Percentiles rank a stretch among this genome's conserved stretches.
These are phyloP conservation scores for Hygrocybe punicea DNA, from an alignment of 768 basidiomycete species.

Conservation along the genomic window DNA sequence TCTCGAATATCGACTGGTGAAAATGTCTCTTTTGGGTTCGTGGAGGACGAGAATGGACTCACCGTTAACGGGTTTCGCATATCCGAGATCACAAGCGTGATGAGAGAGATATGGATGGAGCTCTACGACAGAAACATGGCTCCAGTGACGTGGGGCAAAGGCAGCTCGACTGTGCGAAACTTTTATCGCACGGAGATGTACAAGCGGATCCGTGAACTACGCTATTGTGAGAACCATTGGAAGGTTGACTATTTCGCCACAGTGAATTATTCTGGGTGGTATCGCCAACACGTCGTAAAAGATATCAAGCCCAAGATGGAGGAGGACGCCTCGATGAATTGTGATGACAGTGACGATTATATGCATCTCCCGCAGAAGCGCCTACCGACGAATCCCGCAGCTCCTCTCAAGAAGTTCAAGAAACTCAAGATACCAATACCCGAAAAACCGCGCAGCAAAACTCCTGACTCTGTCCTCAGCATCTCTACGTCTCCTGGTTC, in stretches of 20 bases:
- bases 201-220: slow-evolving; percentile 2
- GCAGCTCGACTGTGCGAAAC: too few species aligned
- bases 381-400: too few species aligned
- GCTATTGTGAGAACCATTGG: slow-evolving; percentile 12
- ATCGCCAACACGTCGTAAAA: background rate
- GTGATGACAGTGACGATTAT: too few species aligned
- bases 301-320: too few species aligned
- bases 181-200: slow-evolving; percentile 7
- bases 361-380: too few species aligned
- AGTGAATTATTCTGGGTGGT: slow-evolving; percentile 7
- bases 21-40: background rate
- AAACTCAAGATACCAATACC: too few species aligned
- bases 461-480: too few species aligned
- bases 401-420: too few species aligned
- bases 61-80: background rate
- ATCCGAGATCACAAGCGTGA: background rate
- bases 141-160: background rate
- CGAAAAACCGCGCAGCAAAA: too few species aligned
- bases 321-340: too few species aligned
- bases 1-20: background rate
- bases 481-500: too few species aligned
- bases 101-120: background rate
- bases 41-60: background rate
- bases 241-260: slow-evolving; percentile 8
- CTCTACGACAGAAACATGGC: background rate